These are phyloP conservation scores for Anacardium occidentale DNA, from an alignment of 345 rosid species.

Conservation along the genomic window DNA sequence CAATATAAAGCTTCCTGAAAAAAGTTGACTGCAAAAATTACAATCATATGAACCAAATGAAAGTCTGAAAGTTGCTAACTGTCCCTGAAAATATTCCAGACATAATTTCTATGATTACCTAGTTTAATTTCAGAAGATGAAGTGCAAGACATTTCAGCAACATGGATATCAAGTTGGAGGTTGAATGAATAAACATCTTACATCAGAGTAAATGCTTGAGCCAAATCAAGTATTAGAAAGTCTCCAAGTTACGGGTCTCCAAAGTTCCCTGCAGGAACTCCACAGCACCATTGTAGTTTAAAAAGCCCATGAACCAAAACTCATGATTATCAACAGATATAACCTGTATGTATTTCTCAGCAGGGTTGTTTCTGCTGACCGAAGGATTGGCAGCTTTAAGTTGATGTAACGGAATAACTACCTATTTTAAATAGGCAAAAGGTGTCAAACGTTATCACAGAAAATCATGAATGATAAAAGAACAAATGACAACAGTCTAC, in stretches of 20 bases:
- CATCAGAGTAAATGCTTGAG: background rate
- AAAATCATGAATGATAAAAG: background rate
- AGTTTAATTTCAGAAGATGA: slow-evolving; percentile 14
- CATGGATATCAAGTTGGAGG: background rate
- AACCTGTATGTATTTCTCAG: slow-evolving; percentile 66
- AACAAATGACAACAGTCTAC: background rate
- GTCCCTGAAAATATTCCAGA: slow-evolving; percentile 10
- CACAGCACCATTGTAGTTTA: slow-evolving; percentile 51
- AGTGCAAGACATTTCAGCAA: slow-evolving; percentile 10
- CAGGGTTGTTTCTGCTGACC: slow-evolving; percentile 39
- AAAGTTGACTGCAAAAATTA: slow-evolving; percentile 20
- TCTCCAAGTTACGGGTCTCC: slow-evolving; percentile 30
- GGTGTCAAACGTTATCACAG: background rate
- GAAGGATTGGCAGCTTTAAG: slow-evolving; percentile 61
- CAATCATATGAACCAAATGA: slow-evolving; percentile 14
- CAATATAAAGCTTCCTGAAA: slow-evolving; percentile 15
- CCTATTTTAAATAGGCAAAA: slow-evolving; percentile 40
- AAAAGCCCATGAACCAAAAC: slow-evolving; percentile 73
- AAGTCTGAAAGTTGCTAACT: slow-evolving; percentile 3
- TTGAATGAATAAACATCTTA: slow-evolving; percentile 8
- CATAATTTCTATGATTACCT: slow-evolving; percentile 27
- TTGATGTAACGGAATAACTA: slow-evolving; percentile 60
- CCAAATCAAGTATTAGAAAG: slow-evolving; percentile 32
- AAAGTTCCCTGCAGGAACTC: slow-evolving; percentile 39
- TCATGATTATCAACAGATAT: slow-evolving; percentile 56